Evolutionary conservation across 2,329 filamentous ascomycete species (phyloP).

Genomic region (Aureobasidium namibiae): DNA sequence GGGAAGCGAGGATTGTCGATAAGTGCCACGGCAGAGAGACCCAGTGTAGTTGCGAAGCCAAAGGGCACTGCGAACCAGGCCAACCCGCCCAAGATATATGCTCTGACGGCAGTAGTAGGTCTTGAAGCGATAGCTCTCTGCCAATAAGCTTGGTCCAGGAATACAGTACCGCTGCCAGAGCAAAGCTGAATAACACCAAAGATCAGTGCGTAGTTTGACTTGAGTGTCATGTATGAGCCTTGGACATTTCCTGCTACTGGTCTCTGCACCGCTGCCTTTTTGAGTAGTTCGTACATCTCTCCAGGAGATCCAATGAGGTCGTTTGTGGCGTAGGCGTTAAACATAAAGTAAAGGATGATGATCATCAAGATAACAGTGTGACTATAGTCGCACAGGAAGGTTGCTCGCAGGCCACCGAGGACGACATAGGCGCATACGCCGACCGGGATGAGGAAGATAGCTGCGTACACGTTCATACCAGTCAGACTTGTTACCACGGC

Average conservation of each 20-base stretch:
- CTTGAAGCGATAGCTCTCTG: conserved; percentile 36
- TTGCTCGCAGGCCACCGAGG: conserved; percentile 33
- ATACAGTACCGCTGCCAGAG: conserved; percentile 24
- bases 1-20: conserved; percentile 35
- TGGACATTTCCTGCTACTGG: conserved; percentile 32
- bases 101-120: conserved; percentile 31
- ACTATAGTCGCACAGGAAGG: conserved; percentile 33
- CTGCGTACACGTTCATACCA: conserved; percentile 37
- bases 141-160: conserved; percentile 37
- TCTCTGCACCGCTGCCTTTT: conserved; percentile 28
- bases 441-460: conserved; percentile 35
- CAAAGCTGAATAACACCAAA: conserved; percentile 37
- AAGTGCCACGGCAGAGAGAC: conserved; percentile 38
- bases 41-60: conserved; percentile 38
- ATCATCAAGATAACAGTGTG: conserved; percentile 37
- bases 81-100: conserved; percentile 34
- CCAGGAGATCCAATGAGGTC: conserved; percentile 32
- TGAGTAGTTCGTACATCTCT: conserved; percentile 33
- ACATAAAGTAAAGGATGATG: conserved; percentile 38
- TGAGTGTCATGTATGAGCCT: conserved; percentile 34
- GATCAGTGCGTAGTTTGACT: conserved; percentile 33
- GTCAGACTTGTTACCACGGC: conserved; percentile 36
- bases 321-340: conserved; percentile 33
- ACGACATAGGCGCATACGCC: conserved; percentile 32
- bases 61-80: conserved; percentile 44